Percentiles rank a stretch among this genome's conserved stretches.
These are phyloP conservation scores for Heliamphora pulchella DNA, from an alignment of 179 eudicot genomes.

Conservation along the genomic window DNA sequence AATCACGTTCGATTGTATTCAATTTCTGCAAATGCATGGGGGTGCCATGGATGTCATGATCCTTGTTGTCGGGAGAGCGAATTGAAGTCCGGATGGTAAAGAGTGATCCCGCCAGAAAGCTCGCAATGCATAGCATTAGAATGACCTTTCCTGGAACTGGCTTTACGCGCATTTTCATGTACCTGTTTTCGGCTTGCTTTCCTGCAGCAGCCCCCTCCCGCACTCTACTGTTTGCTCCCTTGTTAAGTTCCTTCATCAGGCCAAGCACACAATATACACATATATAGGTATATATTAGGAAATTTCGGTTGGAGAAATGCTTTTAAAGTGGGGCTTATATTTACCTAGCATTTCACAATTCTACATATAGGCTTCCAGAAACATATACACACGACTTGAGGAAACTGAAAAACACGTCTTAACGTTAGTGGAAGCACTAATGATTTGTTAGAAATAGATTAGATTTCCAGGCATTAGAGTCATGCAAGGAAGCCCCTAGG, in stretches of 20 bases:
- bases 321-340: background rate
- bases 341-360: background rate
- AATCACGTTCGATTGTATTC: slow-evolving; percentile 20
- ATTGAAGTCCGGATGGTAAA: slow-evolving; percentile 44
- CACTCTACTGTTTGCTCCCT: background rate
- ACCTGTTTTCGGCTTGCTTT: slow-evolving; percentile 25
- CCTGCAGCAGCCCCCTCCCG: slow-evolving; percentile 25
- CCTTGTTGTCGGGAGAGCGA: slow-evolving; percentile 13
- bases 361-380: background rate
- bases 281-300: background rate
- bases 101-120: slow-evolving; percentile 69
- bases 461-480: background rate
- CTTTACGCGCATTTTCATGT: slow-evolving; percentile 47
- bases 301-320: background rate
- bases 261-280: too few relatives aligned
- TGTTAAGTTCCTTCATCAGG: background rate
- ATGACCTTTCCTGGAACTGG: slow-evolving; percentile 47
- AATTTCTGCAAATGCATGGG: slow-evolving; percentile 24
- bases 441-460: background rate
- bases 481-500: background rate
- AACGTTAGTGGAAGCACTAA: background rate
- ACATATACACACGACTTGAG: background rate
- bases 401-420: background rate
- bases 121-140: slow-evolving; percentile 51
- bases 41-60: slow-evolving; percentile 18